These are phyloP conservation scores for Kodamaea hsintzibuensis DNA, from an alignment of 805 yeast species.

Conservation along the genomic window DNA sequence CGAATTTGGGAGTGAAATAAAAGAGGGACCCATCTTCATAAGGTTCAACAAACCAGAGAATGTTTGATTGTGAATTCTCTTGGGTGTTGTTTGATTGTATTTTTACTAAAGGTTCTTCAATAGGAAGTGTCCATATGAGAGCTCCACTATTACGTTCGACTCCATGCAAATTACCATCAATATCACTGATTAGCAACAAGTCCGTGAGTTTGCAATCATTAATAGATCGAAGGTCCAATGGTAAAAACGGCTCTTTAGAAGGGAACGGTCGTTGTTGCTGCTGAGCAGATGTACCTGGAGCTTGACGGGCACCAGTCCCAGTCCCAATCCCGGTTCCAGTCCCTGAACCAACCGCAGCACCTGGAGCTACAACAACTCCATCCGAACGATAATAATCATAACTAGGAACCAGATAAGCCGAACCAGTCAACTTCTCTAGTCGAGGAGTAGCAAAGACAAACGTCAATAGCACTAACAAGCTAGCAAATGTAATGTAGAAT, in stretches of 20 bases:
- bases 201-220: slow-evolving; percentile 54
- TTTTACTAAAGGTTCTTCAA: slow-evolving; percentile 62
- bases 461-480: slow-evolving; percentile 9
- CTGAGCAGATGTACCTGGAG: slow-evolving; percentile 1
- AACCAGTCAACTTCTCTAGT: slow-evolving; percentile 19
- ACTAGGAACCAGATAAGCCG: neutral
- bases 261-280: neutral
- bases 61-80: slow-evolving; percentile 25
- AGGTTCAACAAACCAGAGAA: slow-evolving; percentile 90
- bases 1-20: slow-evolving; percentile 72
- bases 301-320: neutral
- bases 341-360: neutral
- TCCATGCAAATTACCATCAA: slow-evolving; percentile 87
- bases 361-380: slow-evolving; percentile 2
- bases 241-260: slow-evolving; percentile 23
- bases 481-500: slow-evolving; percentile 2
- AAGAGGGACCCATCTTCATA: slow-evolving; percentile 79
- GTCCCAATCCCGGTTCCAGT: neutral
- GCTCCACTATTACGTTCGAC: slow-evolving; percentile 74
- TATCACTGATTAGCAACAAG: slow-evolving; percentile 68
- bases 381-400: slow-evolving; percentile 7
- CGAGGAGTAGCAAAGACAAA: slow-evolving; percentile 19
- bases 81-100: slow-evolving; percentile 29
- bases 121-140: slow-evolving; percentile 71
- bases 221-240: slow-evolving; percentile 41